Evolutionary conservation across 2,329 filamentous ascomycete genomes (phyloP).

Genomic region (Stemphylium beticola): DNA sequence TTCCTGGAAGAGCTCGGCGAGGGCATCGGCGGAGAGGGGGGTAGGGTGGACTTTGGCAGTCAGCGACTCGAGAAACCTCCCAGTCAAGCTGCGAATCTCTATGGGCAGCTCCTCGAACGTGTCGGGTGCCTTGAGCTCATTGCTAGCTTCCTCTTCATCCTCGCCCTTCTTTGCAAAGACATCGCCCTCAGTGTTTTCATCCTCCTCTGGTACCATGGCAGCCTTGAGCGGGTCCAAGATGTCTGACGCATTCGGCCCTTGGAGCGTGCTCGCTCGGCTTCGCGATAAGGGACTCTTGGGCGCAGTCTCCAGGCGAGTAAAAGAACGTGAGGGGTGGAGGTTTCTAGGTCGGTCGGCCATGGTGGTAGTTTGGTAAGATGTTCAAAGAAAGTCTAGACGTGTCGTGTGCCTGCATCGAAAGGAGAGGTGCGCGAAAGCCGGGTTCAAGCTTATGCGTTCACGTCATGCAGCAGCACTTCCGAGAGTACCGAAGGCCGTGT

Average conservation of each 20-base stretch:
- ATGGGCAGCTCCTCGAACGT: slow-evolving; percentile 91
- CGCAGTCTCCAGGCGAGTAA: slow-evolving; percentile 55
- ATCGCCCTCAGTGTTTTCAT: slow-evolving; percentile 44
- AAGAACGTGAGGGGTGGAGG: slow-evolving; percentile 55
- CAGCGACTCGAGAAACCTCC: slow-evolving; percentile 93
- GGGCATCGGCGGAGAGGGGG: slow-evolving; percentile 80
- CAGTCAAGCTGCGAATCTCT: slow-evolving; percentile 87
- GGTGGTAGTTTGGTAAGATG: slow-evolving; percentile 12
- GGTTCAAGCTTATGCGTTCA: slow-evolving; percentile 30
- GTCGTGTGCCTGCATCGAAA: slow-evolving; percentile 38
- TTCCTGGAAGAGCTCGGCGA: slow-evolving; percentile 89
- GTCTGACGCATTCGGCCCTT: slow-evolving; percentile 50
- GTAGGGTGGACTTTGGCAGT: slow-evolving; percentile 84
- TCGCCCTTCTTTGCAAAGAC: slow-evolving; percentile 52
- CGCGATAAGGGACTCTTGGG: slow-evolving; percentile 45
- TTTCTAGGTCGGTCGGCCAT: slow-evolving; percentile 45
- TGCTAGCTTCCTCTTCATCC: slow-evolving; percentile 33
- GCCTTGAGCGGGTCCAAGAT: slow-evolving; percentile 53
- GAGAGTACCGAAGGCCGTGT: slow-evolving; percentile 1
- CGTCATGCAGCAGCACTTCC: slow-evolving; percentile 37
- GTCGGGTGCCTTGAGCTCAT: slow-evolving; percentile 57
- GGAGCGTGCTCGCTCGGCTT: slow-evolving; percentile 56
- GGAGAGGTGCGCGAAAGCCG: slow-evolving; percentile 28
- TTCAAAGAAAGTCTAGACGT: slow-evolving; percentile 13
- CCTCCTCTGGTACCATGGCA: slow-evolving; percentile 42